Conservation (phyloP, 176 grass and related monocot species). For the Canna indica region DNA sequence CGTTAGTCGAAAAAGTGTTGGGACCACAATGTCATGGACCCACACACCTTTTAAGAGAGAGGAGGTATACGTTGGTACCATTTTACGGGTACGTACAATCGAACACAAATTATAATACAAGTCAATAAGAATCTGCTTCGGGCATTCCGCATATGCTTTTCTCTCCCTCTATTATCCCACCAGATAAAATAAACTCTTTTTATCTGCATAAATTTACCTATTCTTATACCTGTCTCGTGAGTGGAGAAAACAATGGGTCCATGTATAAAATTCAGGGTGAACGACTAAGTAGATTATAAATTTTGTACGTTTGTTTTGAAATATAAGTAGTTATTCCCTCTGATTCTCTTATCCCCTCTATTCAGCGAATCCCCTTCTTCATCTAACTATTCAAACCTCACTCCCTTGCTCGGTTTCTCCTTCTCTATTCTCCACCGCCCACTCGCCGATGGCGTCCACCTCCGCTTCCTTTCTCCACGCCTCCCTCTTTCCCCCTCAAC, state of each 20-base stretch:
- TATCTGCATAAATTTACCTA: too few species aligned
- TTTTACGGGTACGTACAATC: neutral
- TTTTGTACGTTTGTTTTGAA: too few species aligned
- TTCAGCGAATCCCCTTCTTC: neutral
- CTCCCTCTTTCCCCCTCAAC: conserved; percentile 12
- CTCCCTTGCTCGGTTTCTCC: neutral
- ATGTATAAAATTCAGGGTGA: too few species aligned
- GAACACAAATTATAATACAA: neutral
- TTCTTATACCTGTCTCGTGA: neutral
- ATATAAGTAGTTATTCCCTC: too few species aligned
- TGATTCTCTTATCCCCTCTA: neutral
- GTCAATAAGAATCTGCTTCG: neutral
- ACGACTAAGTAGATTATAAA: too few species aligned
- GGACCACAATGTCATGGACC: too few species aligned
- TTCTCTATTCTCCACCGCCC: too few species aligned
- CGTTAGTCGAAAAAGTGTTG: too few species aligned
- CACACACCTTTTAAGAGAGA: neutral
- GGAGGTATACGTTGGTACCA: neutral
- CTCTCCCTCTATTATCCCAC: too few species aligned
- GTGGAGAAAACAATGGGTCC: neutral
- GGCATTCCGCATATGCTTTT: neutral
- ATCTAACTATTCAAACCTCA: neutral
- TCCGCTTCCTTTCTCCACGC: conserved; percentile 3
- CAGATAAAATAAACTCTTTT: neutral
- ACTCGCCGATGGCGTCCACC: conserved; percentile 15